Base-by-base conservation (phyloP, 805 yeast genomes). In the Ogataea trehaloabstinens region DNA sequence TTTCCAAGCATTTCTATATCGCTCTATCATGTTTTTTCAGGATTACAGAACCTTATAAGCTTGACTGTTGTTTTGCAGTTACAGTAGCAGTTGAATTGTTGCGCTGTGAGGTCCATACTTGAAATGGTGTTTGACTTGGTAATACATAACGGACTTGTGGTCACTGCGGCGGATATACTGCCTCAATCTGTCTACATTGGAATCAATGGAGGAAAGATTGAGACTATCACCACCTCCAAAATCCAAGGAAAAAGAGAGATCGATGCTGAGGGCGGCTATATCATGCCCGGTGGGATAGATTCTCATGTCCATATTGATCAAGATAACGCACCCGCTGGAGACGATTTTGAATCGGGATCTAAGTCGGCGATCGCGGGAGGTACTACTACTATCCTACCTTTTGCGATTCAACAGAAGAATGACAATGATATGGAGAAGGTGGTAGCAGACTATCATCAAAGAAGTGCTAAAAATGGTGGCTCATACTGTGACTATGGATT, bases 281-380 rank as follows among this genome's bases (percentile, higher is more conserved):
- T 73, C 19, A 72, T 74, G 1, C 78, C 78, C 2, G 78, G 78
- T 31, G 78, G 76, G 4, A 66, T 73, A 27, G 78, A 73, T 47
- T 61, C 73, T 1, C 78, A 73, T 48, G 74, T 70, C 19, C 78
- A 73, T 38, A 44, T 73, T 16, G 66, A 69, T 29, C 75, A 73
- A 46, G 67, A 65, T 5, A 56, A 63, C 24, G 58, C 64, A 12
- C 60, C 68, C 4, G 61, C 68, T 2, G 71, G 72, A 28, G 78
- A 72, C 45, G 64, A 63, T 13, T 69, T 71, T 45, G 68, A 63
- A 33, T 50, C 66, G 3, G 76, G 73, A 2, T 60, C 76, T 0
- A 58, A 66, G 49, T 61, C 70, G 40, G 74, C 76, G 1, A 58
- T 71, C 16, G 69, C 70, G 19, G 78, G 78, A 33, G 78, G 78